Evolutionary conservation across 2,329 filamentous ascomycete genomes (phyloP).

Genomic region (Paracoccidioides lutzii): DNA sequence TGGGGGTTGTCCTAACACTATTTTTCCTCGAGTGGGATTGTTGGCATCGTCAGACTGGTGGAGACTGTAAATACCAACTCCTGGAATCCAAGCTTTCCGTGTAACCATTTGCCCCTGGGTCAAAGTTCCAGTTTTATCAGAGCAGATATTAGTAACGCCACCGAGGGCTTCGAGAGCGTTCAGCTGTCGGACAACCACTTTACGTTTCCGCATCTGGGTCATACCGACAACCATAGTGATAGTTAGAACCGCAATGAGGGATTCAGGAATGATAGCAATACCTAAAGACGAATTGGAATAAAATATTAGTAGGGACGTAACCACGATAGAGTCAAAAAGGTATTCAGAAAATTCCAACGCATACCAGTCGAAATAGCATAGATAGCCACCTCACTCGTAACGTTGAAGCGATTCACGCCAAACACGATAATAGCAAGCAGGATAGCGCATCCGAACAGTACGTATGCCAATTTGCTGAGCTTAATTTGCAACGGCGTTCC

Average conservation of each 20-base stretch:
- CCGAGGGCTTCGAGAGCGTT: conserved; percentile 44
- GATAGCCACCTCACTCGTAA: conserved; percentile 46
- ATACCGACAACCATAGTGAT: conserved; percentile 48
- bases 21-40: conserved; percentile 41
- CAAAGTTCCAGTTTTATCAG: conserved; percentile 45
- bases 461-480: conserved; percentile 69
- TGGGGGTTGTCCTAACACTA: conserved; percentile 27
- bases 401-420: conserved; percentile 44
- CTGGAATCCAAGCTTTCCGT: conserved; percentile 44
- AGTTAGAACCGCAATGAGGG: conserved; percentile 49
- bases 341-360: conserved; percentile 3
- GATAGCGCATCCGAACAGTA: conserved; percentile 62
- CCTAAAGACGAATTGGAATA: conserved; percentile 16
- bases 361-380: conserved; percentile 44
- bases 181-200: conserved; percentile 43
- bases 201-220: conserved; percentile 40
- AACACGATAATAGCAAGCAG: conserved; percentile 51
- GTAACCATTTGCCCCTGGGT: conserved; percentile 49
- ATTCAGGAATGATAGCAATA: conserved; percentile 51
- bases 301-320: neutral
- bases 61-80: conserved; percentile 40
- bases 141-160: conserved; percentile 46
- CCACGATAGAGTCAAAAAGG: neutral
- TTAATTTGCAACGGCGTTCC: conserved; percentile 78
- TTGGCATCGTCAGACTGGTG: conserved; percentile 41